A percentile compares a stretch with the other conserved stretches of the same genome.
Evolutionary conservation across 805 yeast genomes (phyloP).

Genomic region (Metschnikowia similis): DNA sequence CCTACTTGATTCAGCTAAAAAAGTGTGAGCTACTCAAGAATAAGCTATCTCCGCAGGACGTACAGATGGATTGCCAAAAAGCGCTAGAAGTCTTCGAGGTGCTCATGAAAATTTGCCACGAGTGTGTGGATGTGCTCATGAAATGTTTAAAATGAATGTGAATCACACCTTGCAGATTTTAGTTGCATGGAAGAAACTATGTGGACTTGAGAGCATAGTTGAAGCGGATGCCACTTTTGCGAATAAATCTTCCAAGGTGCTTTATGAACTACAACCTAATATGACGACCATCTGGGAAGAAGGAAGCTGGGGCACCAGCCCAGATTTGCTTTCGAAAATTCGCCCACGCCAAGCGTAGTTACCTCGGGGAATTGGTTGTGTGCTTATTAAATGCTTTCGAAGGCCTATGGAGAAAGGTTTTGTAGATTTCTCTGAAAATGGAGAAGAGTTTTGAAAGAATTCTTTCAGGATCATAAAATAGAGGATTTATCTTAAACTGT

Average conservation of each 20-base stretch:
- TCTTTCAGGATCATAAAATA: too few species aligned
- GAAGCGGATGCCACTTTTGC: neutral
- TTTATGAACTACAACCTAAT: neutral
- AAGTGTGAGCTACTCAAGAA: neutral
- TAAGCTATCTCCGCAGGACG: neutral
- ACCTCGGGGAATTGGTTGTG: neutral
- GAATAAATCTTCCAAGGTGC: neutral
- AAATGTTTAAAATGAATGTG: neutral
- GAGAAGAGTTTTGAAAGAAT: too few species aligned
- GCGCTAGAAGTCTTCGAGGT: conserved; percentile 3
- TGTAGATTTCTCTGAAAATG: neutral
- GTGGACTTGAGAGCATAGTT: neutral
- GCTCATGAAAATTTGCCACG: conserved; percentile 5
- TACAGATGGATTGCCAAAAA: conserved; percentile 2
- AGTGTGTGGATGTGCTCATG: conserved; percentile 4
- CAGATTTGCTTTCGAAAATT: neutral
- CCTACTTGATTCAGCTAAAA: conserved; percentile 11
- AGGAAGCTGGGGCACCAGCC: neutral
- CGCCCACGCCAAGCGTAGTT: neutral
- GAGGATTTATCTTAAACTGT: too few species aligned
- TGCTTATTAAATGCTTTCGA: neutral
- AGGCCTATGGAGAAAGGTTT: neutral
- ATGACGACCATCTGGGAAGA: neutral
- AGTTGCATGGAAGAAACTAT: neutral
- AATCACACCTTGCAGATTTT: neutral